Evolutionary conservation across 129 eudicot species (phyloP).

Genomic region (Glebionis coronaria): DNA sequence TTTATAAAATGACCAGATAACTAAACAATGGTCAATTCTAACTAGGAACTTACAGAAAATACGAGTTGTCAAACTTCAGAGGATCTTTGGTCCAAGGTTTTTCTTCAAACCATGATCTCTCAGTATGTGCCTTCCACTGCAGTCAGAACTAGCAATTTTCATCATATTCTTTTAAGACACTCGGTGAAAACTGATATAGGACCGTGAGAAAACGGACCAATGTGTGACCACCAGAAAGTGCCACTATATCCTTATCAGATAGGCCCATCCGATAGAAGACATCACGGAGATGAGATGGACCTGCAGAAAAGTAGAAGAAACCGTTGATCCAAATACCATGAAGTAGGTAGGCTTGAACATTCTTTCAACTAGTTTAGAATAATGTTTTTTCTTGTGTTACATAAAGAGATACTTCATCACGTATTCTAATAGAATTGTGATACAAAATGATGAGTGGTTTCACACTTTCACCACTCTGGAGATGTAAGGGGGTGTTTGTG

Average conservation of each 20-base stretch:
- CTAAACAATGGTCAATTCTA: not conserved
- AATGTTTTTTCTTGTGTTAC: too few relatives aligned
- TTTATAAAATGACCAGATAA: not conserved
- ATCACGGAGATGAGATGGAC: conserved; percentile 76
- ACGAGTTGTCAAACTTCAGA: conserved; percentile 87
- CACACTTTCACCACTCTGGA: too few relatives aligned
- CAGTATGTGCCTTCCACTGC: conserved; percentile 86
- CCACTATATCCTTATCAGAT: conserved; percentile 86
- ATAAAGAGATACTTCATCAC: too few relatives aligned
- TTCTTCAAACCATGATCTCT: conserved; percentile 94
- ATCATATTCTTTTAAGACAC: not conserved
- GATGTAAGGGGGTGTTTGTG: too few relatives aligned
- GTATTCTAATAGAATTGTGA: too few relatives aligned
- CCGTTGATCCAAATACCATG: not conserved
- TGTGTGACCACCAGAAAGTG: conserved; percentile 96
- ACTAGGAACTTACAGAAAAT: conserved; percentile 59
- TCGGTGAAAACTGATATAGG: not conserved
- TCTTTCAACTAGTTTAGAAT: too few relatives aligned
- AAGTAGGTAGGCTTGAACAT: not conserved
- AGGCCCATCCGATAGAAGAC: conserved; percentile 90
- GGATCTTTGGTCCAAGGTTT: conserved; percentile 90
- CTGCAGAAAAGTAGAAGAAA: conserved; percentile 28
- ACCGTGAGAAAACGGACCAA: conserved; percentile 41
- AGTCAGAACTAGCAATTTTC: conserved; percentile 12
- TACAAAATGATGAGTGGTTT: too few relatives aligned